Evolutionary conservation across 2,329 filamentous ascomycete species (phyloP), one percentile per base, ranked within the genome.

Genomic region (Pyricularia grisea): DNA sequence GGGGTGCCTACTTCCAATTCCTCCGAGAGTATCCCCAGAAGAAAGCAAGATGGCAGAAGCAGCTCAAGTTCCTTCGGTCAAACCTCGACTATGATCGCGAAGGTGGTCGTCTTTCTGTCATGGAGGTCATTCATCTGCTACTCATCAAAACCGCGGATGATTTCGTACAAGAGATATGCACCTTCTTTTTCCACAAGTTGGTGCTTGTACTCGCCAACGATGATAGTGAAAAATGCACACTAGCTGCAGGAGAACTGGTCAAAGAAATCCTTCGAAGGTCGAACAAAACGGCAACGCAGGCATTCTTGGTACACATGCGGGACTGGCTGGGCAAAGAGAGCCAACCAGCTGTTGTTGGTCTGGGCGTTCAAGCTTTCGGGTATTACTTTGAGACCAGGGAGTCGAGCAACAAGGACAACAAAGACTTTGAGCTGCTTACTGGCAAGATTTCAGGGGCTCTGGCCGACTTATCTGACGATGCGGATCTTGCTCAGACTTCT

Each of bases 1-100:
- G 95, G 69, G 93, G 93, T 25, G 91, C 93, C 17, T 99, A 96
- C 79, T 91, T 97, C 78, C 93, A 97, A 73, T 99, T 99, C 80
- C 82, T 99, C 69, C 88, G 94, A 72, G 93, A 97, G 68, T 99
- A 97, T 75, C 94, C 95, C 0, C 95, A 98, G 77, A 93, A 91
- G 74, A 94, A 93, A 78, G 91, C 89, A 71, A 87, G 95, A 17
- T 96, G 95, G 89, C 86, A 87, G 58, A 97, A 97, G 77, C 94
- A 98, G 76, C 85, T 97, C 67, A 88, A 86, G 69, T 99, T 98
- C 76, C 84, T 99, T 66, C 87, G 96, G 67, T 92, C 92, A 74
- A 99, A 99, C 75, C 83, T 99, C 72, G 90, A 94, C 70, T 99
- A 97, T 77, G 88, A 94, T 63, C 89, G 96, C 74, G 89, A 93